phyloP scores from a whole-genome alignment of 2,329 filamentous ascomycete species.

The Calonectria crousiana region DNA sequence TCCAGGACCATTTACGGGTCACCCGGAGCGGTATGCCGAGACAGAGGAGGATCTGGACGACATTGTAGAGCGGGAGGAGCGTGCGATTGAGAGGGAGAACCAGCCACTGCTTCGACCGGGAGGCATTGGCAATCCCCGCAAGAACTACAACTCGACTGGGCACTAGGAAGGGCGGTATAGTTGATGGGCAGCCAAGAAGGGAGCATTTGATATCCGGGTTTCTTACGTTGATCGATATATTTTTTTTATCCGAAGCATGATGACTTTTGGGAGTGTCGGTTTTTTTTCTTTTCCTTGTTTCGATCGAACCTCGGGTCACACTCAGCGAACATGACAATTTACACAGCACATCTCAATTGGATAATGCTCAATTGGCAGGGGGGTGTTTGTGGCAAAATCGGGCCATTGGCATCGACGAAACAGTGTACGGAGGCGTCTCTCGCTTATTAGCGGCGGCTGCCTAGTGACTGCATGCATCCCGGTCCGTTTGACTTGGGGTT shows the following conservation, averaged over 20 bases:
- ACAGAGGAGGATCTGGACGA: conserved; percentile 64
- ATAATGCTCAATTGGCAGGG: neutral
- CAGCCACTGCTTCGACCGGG: conserved; percentile 63
- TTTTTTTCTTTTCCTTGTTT: neutral
- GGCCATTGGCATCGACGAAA: neutral
- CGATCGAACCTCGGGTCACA: neutral
- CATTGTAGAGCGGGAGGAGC: conserved; percentile 63
- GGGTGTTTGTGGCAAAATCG: neutral
- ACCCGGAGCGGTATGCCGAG: conserved; percentile 64
- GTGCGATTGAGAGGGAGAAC: conserved; percentile 63
- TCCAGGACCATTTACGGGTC: conserved; percentile 64
- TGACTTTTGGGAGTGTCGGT: conserved; percentile 1
- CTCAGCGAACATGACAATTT: neutral
- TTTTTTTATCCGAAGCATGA: conserved; percentile 9
- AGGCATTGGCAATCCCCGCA: conserved; percentile 61
- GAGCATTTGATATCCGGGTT: conserved; percentile 35
- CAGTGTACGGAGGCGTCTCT: neutral
- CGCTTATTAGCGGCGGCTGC: conserved; percentile 3
- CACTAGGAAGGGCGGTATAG: conserved; percentile 30
- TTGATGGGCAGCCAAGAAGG: neutral
- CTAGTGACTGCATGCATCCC: conserved; percentile 11
- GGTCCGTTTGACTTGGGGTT: neutral
- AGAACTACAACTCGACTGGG: conserved; percentile 52
- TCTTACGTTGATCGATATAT: conserved; percentile 5
- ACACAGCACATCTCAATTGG: neutral